phyloP scores from a whole-genome alignment of 805 yeast genomes.

The Lipomyces oligophaga region DNA sequence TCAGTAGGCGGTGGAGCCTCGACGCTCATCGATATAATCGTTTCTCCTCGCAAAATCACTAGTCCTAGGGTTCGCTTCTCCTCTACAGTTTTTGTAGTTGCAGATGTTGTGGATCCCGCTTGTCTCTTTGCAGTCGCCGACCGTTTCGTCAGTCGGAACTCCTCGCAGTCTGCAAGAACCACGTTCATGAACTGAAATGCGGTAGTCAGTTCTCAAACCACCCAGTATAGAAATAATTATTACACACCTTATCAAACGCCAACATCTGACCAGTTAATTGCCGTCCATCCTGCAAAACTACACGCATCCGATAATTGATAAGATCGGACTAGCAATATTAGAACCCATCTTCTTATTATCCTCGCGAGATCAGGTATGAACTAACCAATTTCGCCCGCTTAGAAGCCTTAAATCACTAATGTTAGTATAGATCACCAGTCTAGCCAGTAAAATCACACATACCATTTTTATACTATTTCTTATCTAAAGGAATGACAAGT shows the following conservation, averaged over 20 bases:
- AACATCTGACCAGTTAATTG: slow-evolving; percentile 73
- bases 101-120: slow-evolving; percentile 28
- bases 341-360: background rate
- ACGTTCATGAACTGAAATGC: slow-evolving; percentile 64
- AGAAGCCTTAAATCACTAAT: slow-evolving; percentile 19
- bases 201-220: background rate
- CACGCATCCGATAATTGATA: slow-evolving; percentile 67
- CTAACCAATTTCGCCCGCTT: slow-evolving; percentile 31
- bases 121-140: slow-evolving; percentile 40
- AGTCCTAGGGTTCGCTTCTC: slow-evolving; percentile 78
- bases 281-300: slow-evolving; percentile 72
- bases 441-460: too few relatives aligned
- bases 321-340: slow-evolving; percentile 51
- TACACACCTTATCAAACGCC: slow-evolving; percentile 69
- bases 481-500: too few relatives aligned
- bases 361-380: background rate
- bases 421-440: too few relatives aligned
- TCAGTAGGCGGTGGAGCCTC: slow-evolving; percentile 58
- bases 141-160: slow-evolving; percentile 68
- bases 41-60: slow-evolving; percentile 82
- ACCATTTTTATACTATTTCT: too few relatives aligned
- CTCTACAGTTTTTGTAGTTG: slow-evolving; percentile 46
- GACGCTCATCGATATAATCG: slow-evolving; percentile 65
- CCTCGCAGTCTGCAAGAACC: slow-evolving; percentile 80
- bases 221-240: background rate